phyloP scores from a whole-genome alignment of 768 basidiomycete genomes.

The Podaxis rugospora region DNA sequence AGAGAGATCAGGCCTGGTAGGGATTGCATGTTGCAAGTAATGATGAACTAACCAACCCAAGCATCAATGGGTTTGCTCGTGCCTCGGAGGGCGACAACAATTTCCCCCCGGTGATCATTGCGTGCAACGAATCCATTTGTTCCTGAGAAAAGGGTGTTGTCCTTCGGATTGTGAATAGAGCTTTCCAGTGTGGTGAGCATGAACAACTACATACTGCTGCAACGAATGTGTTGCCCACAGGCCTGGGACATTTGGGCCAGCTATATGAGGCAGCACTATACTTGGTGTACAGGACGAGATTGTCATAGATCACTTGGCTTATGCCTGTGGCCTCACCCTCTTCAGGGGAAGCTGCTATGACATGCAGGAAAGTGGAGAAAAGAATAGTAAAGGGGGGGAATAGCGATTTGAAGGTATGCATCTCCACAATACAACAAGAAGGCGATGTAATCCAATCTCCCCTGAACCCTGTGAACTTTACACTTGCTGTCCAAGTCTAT shows the following conservation, averaged over 20 bases:
- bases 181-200: not conserved
- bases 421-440: not conserved
- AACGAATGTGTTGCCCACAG: conserved; percentile 41
- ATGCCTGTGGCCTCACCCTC: conserved; percentile 26
- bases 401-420: not conserved
- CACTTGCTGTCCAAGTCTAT: too few species aligned
- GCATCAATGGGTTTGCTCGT: conserved; percentile 13
- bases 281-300: conserved; percentile 35
- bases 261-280: not conserved
- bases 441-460: not conserved
- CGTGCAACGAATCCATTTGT: conserved; percentile 32
- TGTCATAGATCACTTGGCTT: conserved; percentile 30
- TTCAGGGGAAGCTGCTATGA: conserved; percentile 13
- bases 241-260: conserved; percentile 30
- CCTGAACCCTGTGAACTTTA: not conserved
- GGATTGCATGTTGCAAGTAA: not conserved
- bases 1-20: not conserved
- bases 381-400: not conserved
- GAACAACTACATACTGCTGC: conserved; percentile 25
- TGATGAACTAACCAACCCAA: conserved; percentile 8
- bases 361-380: not conserved
- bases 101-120: conserved; percentile 32
- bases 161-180: conserved; percentile 12
- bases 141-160: conserved; percentile 17
- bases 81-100: conserved; percentile 34